A percentile compares a stretch with the other conserved stretches of the same genome.
Evolutionary conservation across 306 rosid species (phyloP).

Genomic region (Abrus pulchellus): DNA sequence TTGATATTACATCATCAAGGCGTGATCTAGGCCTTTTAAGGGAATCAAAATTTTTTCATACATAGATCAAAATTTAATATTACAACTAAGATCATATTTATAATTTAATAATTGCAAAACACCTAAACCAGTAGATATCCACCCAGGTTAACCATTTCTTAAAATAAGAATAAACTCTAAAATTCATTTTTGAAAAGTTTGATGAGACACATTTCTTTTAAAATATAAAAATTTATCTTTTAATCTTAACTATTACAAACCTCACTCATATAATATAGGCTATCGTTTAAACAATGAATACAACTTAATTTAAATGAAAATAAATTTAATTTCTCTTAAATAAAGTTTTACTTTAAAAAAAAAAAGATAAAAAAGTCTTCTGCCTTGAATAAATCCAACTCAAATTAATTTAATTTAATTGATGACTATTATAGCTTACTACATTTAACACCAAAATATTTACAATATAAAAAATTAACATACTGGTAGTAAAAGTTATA

Average conservation of each 20-base stretch:
- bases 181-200: background rate
- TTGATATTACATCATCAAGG: slow-evolving; percentile 32
- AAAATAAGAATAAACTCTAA: background rate
- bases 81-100: background rate
- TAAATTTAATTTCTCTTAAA: too few species aligned
- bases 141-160: background rate
- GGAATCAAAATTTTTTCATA: background rate
- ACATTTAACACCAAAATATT: too few species aligned
- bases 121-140: background rate
- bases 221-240: background rate
- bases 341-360: too few species aligned
- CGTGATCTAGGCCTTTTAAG: slow-evolving; percentile 29
- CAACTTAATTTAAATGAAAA: too few species aligned
- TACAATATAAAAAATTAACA: too few species aligned
- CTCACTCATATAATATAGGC: background rate
- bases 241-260: background rate
- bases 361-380: too few species aligned
- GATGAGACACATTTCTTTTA: background rate
- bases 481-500: too few species aligned
- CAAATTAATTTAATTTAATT: too few species aligned
- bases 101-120: background rate
- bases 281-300: too few species aligned
- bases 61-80: background rate
- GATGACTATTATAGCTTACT: too few species aligned
- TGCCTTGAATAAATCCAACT: too few species aligned